Conservation (phyloP, 495 filamentous ascomycete genomes). For the Aspergillus mulundensis region DNA sequence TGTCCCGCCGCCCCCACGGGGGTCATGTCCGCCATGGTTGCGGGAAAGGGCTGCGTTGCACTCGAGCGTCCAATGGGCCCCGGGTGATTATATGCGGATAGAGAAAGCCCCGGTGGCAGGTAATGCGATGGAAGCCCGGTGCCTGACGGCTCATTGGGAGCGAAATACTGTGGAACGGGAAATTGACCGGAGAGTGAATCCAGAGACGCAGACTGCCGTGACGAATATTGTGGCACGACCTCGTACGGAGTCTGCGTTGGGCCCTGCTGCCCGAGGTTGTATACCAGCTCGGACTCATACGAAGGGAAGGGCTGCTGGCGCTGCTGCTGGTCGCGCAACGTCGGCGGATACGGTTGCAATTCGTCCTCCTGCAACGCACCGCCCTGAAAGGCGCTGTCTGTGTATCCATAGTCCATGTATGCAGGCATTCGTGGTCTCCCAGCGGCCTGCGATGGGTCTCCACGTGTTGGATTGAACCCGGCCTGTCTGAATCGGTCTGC, state of each 20-base stretch:
- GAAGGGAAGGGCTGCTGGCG: constrained; percentile 40
- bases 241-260: constrained; percentile 70
- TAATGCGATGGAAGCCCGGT: constrained; percentile 55
- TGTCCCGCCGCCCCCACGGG: constrained; percentile 33
- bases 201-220: constrained; percentile 75
- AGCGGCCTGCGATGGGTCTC: constrained; percentile 35
- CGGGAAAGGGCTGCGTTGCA: constrained; percentile 49
- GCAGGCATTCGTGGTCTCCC: constrained; percentile 32
- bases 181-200: constrained; percentile 73
- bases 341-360: constrained; percentile 44
- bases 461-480: constrained; percentile 32
- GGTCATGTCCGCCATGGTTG: constrained; percentile 52
- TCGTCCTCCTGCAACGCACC: constrained; percentile 40
- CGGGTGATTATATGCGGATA: constrained; percentile 53
- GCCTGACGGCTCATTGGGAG: constrained; percentile 61
- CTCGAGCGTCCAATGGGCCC: constrained; percentile 46
- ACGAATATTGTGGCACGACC: constrained; percentile 68
- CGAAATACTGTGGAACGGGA: constrained; percentile 73
- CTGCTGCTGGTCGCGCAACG: constrained; percentile 32
- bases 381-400: constrained; percentile 35
- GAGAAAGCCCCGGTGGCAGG: constrained; percentile 49
- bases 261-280: constrained; percentile 69
- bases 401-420: constrained; percentile 44
- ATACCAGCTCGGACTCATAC: constrained; percentile 69
- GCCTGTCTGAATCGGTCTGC: constrained; percentile 35